Base-by-base conservation (phyloP, 768 basidiomycete species). In the Tremella mesenterica region DNA sequence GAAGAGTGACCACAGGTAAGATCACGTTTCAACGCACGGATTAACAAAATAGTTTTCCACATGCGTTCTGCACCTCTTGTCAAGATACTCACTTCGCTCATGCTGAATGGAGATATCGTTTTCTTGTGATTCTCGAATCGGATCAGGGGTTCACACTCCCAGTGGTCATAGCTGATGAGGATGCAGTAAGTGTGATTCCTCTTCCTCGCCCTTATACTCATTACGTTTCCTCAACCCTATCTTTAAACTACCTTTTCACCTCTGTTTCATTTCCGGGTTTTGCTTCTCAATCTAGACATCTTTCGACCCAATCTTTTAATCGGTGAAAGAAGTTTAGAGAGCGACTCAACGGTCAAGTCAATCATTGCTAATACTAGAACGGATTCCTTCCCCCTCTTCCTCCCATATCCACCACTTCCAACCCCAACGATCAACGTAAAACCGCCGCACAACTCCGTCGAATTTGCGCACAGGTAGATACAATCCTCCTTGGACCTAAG, bases 21-120 rank as follows among this genome's bases (percentile, higher is more conserved):
- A n/a, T 21, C 9, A 38, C 16, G 5, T 18, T n/a, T 20, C 16
- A 47, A 7, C 45, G 21, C 10, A 10, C 12, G 21, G 13, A 51
- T 28, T 48, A 34, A 48, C 3, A 13, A 36, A 18, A n/a, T 48
- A 57, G 59, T n/a, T 58, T 58, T 33, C 18, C 44, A 14, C 33
- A 14, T 41, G n/a, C 49, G 9, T 61, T 38, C 30, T 65, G 67
- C 38, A 14, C 43, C 38, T 59, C 56, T 20, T 68, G 66, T 48
- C 60, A 64, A 41, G 66, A 68, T 48, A 39, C 46, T 1, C 38
- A 46, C 1, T 44, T 52, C 5, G n/a, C n/a, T 1, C 23, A 61
- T 9, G 59, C 66, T 4, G 59, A 61, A 39, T 59, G 44, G 26
- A 51, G 56, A n/a, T 69, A 65, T 48, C 57, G 67, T 21, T 65